Percentiles rank a stretch among this genome's conserved stretches.
These are phyloP conservation scores for Lodderomyces margitis DNA, from an alignment of 1,139 yeast genomes.

Conservation along the genomic window DNA sequence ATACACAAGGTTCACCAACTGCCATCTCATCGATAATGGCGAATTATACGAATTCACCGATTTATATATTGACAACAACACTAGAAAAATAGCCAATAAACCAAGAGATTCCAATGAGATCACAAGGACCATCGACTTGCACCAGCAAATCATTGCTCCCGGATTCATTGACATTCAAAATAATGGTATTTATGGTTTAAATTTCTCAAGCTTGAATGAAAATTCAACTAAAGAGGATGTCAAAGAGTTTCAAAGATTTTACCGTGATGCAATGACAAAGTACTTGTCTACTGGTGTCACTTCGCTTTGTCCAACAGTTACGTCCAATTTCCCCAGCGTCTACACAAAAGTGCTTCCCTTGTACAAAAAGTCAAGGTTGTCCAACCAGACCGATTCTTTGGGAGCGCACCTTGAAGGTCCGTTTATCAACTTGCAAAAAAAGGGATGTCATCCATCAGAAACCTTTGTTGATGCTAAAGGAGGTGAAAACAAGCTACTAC, in stretches of 20 bases:
- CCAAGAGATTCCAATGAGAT: conserved; percentile 14
- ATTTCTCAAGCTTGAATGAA: conserved; percentile 44
- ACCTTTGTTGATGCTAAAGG: conserved; percentile 51
- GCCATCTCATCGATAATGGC: conserved; percentile 54
- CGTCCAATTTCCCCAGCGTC: conserved; percentile 54
- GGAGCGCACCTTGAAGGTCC: conserved; percentile 73
- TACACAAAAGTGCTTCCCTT: conserved; percentile 52
- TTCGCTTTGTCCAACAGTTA: conserved; percentile 58
- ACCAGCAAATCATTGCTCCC: conserved; percentile 53
- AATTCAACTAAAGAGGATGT: conserved; percentile 37
- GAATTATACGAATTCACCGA: conserved; percentile 36
- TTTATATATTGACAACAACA: conserved; percentile 43
- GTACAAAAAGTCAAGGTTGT: conserved; percentile 35
- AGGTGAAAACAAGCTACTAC: conserved; percentile 34
- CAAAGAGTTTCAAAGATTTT: conserved; percentile 28
- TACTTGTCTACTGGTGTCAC: conserved; percentile 58
- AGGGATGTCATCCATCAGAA: conserved; percentile 63
- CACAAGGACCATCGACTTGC: conserved; percentile 39
- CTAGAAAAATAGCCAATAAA: conserved; percentile 42
- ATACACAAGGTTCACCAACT: conserved; percentile 42
- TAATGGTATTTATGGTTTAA: conserved; percentile 61
- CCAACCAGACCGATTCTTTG: conserved; percentile 47
- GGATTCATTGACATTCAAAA: conserved; percentile 63
- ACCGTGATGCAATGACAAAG: conserved; percentile 47
- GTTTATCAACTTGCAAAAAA: conserved; percentile 52